These are phyloP conservation scores for Vaccinium vitisidaea DNA, from an alignment of 148 eudicot genomes.

Conservation along the genomic window DNA sequence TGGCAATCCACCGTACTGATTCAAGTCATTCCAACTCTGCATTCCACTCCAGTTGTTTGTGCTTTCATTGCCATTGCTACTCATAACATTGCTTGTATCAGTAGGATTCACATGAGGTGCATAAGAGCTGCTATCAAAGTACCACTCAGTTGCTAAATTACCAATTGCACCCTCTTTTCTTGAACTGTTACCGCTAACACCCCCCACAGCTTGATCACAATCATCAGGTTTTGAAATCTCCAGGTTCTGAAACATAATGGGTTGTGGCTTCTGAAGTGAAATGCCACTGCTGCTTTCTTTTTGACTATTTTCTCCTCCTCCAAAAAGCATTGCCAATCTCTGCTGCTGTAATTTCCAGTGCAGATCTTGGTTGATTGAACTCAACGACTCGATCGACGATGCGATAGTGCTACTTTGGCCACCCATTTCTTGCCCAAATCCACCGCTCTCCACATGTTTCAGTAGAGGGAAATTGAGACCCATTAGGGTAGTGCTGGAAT, in stretches of 20 bases:
- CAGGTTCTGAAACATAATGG: constrained; percentile 49
- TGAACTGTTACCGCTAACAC: neutral
- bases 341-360: constrained; percentile 88
- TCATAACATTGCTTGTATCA: constrained; percentile 15
- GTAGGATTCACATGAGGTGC: constrained; percentile 29
- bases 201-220: constrained; percentile 1
- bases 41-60: constrained; percentile 36
- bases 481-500: constrained; percentile 11
- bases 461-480: constrained; percentile 25
- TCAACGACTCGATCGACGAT: constrained; percentile 75
- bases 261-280: constrained; percentile 30
- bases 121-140: constrained; percentile 39
- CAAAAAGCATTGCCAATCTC: constrained; percentile 48
- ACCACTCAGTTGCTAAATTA: constrained; percentile 56
- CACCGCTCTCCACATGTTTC: constrained; percentile 19
- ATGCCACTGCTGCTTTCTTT: constrained; percentile 6
- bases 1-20: constrained; percentile 43
- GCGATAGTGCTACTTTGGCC: constrained; percentile 21
- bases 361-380: constrained; percentile 78
- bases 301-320: constrained; percentile 29
- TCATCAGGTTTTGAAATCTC: constrained; percentile 26
- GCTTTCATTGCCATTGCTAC: constrained; percentile 18
- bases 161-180: constrained; percentile 29
- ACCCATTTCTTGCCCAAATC: constrained; percentile 8
- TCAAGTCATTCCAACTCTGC: constrained; percentile 48